Base-by-base conservation (phyloP, 768 basidiomycete species). In the Boletus rubropictus region DNA sequence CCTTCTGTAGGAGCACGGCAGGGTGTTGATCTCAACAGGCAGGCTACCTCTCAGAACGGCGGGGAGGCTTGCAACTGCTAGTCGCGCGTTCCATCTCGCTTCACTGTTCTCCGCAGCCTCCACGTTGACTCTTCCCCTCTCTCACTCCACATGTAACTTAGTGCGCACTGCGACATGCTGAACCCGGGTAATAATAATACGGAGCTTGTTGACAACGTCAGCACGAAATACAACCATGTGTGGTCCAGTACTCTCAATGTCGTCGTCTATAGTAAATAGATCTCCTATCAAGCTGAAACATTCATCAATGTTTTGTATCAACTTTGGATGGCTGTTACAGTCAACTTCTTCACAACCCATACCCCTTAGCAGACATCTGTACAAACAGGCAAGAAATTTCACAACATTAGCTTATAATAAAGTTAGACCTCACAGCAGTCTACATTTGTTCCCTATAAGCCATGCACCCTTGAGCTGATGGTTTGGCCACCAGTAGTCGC, bases 21-120 rank as follows among this genome's bases (percentile, higher is more conserved):
- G 49, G 86, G 85, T 34, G 83, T 92, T n/a, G 86, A 92, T 65
- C 79, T 92, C 50, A 89, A 86, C 71, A 87, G 76, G 61, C 83
- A 84, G 61, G 54, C 76, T 18, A 54, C 66, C 41, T 60, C 72
- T 49, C 62, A 73, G 14, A 72, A 73, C 51, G 75, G 73, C 35
- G 73, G 73, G 53, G 86, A 89, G 35, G 69, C 72, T 45, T 92
- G 89, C 72, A 90, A 89, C 62, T 92, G 89, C 68, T 92, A 71
- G 56, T 46, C 11, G 39, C 46, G 18, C 62, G 54, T 24, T 33
- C 39, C 39, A 43, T 42, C 17, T 47, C n/a, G n/a, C 32, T 36
- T 39, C 36, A 10, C 14, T 18, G 35, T 42, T 50, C 35, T 34
- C 51, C 43, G 33, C 42, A 34, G 31, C 50, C 45, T 47, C 25